These are phyloP conservation scores for Artemisia argyi DNA, from an alignment of 129 eudicot species.

Conservation along the genomic window DNA sequence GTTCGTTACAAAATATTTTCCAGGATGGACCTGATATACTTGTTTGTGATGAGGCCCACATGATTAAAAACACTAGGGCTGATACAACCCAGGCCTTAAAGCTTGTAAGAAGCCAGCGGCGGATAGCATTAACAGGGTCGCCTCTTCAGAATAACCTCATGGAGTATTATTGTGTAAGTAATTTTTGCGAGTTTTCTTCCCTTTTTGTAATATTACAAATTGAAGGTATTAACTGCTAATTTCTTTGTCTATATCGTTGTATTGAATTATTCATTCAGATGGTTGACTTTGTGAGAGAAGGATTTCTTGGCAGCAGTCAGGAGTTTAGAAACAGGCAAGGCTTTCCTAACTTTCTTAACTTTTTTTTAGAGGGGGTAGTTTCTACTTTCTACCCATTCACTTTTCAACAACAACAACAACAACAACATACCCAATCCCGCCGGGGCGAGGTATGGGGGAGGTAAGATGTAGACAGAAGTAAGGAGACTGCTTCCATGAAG, in stretches of 20 bases:
- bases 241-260: background rate
- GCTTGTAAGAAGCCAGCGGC: constrained; percentile 86
- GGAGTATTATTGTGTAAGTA: constrained; percentile 94
- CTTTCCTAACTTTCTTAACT: constrained; percentile 4
- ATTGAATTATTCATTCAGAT: constrained; percentile 47
- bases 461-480: too few relatives aligned
- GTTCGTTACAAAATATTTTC: background rate
- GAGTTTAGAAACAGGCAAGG: constrained; percentile 91
- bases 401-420: too few relatives aligned
- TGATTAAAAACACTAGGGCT: constrained; percentile 90
- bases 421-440: too few relatives aligned
- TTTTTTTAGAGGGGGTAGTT: background rate
- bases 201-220: background rate
- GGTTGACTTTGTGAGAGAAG: constrained; percentile 99
- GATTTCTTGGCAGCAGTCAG: constrained; percentile 92
- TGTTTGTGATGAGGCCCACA: constrained; percentile 99
- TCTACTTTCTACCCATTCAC: background rate
- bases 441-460: too few relatives aligned
- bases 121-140: constrained; percentile 98
- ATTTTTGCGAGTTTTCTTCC: background rate
- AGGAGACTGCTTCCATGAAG: too few relatives aligned
- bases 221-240: background rate
- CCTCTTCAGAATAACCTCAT: constrained; percentile 98
- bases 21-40: constrained; percentile 98
- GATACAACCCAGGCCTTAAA: constrained; percentile 90